Conservation (phyloP, 306 rosid genomes). For the Argentina anserina region DNA sequence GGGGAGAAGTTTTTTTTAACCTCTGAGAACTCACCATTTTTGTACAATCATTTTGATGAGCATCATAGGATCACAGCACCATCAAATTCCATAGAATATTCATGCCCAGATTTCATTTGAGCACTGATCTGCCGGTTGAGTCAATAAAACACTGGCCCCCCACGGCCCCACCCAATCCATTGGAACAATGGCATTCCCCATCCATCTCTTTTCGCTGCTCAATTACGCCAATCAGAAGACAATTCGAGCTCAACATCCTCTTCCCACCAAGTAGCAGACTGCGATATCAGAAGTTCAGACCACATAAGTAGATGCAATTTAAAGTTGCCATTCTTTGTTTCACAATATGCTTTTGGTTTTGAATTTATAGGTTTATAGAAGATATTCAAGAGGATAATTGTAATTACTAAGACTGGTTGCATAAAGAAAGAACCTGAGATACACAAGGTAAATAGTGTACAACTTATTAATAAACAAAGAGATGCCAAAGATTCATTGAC, state of each 20-base stretch:
- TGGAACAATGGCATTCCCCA: neutral
- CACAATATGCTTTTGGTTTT: neutral
- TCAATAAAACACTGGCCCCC: neutral
- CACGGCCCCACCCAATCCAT: neutral
- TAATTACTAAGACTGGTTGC: neutral
- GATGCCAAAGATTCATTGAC: neutral
- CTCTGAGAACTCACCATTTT: neutral
- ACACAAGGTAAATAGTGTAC: neutral
- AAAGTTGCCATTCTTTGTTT: neutral
- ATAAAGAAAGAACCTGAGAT: neutral
- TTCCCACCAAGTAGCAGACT: constrained; percentile 97
- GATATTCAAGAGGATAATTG: neutral
- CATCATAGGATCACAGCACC: neutral
- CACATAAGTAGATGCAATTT: constrained; percentile 20
- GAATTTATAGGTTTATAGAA: neutral
- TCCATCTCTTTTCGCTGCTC: constrained; percentile 25
- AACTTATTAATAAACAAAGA: neutral
- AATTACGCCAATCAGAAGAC: constrained; percentile 88
- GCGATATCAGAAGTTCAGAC: constrained; percentile 20
- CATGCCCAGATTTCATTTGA: neutral
- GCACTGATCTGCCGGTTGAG: neutral
- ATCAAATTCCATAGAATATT: neutral
- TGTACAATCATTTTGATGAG: neutral
- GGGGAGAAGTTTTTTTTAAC: no score
- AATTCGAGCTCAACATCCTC: constrained; percentile 73